Evolutionary conservation across 768 basidiomycete genomes (phyloP).

Genomic region (Mycena galopus): DNA sequence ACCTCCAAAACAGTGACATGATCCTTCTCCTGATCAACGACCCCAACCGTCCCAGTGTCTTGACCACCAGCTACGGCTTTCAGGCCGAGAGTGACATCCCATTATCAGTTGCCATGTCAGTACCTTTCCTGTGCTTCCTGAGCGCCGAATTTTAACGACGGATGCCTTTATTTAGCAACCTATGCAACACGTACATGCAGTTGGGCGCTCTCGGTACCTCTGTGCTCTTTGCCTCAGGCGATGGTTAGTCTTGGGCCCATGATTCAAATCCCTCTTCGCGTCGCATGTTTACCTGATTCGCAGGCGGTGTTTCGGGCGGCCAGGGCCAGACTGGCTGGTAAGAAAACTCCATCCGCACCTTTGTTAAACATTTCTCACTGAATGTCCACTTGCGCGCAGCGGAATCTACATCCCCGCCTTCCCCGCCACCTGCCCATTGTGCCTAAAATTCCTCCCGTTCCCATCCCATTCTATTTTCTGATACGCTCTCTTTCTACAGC

Average conservation of each 20-base stretch:
- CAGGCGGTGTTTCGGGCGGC: constrained; percentile 14
- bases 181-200: constrained; percentile 45
- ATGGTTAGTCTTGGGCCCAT: constrained; percentile 39
- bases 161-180: constrained; percentile 10
- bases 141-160: not conserved
- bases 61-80: constrained; percentile 39
- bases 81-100: constrained; percentile 50
- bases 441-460: not conserved
- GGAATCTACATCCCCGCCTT: not conserved
- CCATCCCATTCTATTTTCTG: constrained; percentile 1
- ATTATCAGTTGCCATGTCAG: constrained; percentile 3
- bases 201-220: constrained; percentile 44
- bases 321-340: not conserved
- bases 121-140: constrained; percentile 4
- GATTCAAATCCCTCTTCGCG: constrained; percentile 2
- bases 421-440: constrained; percentile 11
- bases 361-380: constrained; percentile 3
- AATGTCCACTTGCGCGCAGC: constrained; percentile 1
- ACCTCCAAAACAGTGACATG: constrained; percentile 38
- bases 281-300: not conserved
- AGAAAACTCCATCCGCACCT: constrained; percentile 6
- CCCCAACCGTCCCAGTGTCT: constrained; percentile 32
- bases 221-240: constrained; percentile 2
- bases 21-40: constrained; percentile 33
- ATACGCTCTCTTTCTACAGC: constrained; percentile 1